Conservation (phyloP, 176 grass and related monocot genomes). For the Eremochloa ophiuroides region DNA sequence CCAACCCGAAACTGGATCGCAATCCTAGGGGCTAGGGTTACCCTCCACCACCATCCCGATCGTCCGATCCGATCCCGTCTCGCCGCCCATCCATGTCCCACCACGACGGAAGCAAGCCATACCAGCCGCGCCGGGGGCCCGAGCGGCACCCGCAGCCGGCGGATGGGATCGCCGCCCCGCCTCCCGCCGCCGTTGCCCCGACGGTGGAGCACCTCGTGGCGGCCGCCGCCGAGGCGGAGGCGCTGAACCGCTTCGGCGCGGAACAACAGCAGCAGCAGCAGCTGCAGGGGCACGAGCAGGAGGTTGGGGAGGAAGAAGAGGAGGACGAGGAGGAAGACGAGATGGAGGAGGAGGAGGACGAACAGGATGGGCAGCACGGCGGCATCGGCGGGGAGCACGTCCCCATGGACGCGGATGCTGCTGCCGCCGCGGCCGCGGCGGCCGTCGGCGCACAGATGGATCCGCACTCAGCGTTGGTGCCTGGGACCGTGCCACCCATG, state of each 20-base stretch:
- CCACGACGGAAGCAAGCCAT: conserved; percentile 74
- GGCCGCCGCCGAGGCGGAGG: conserved; percentile 62
- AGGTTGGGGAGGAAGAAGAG: conserved; percentile 8
- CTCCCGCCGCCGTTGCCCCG: background rate
- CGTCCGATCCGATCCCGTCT: conserved; percentile 48
- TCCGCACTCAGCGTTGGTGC: conserved; percentile 32
- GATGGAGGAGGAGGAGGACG: conserved; percentile 27
- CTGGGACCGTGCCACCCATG: conserved; percentile 26
- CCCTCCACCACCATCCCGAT: conserved; percentile 32
- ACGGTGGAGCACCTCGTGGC: conserved; percentile 38
- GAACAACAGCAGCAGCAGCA: background rate
- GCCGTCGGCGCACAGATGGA: conserved; percentile 35
- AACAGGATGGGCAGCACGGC: conserved; percentile 27
- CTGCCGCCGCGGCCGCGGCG: conserved; percentile 31
- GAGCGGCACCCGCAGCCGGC: conserved; percentile 40
- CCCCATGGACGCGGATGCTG: conserved; percentile 66
- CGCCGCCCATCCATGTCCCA: conserved; percentile 53
- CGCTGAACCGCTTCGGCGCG: conserved; percentile 34
- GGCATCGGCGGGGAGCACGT: conserved; percentile 14
- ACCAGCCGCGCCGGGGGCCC: conserved; percentile 66
- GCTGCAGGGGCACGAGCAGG: background rate
- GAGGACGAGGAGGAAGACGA: conserved; percentile 18
- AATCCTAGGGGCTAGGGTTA: conserved; percentile 82
- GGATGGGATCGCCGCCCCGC: conserved; percentile 6
- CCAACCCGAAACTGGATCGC: conserved; percentile 51